Evolutionary conservation across 257 asterid species (phyloP).

Genomic region (Gentiana straminea): DNA sequence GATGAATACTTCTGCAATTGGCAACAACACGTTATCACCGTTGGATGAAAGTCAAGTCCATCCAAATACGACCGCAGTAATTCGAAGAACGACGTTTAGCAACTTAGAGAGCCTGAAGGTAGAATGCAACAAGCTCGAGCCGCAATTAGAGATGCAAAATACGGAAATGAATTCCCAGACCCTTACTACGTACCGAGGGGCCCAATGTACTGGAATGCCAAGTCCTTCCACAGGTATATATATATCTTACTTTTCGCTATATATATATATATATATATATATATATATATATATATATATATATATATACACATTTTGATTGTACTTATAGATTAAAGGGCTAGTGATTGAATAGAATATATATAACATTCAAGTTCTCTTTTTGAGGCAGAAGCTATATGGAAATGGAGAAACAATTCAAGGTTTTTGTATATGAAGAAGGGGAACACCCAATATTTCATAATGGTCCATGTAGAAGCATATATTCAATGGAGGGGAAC

Average conservation of each 20-base stretch:
- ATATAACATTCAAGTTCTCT: too few relatives aligned
- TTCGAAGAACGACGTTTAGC: slow-evolving; percentile 21
- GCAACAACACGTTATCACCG: slow-evolving; percentile 1
- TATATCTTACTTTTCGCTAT: background rate
- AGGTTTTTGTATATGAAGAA: slow-evolving; percentile 68
- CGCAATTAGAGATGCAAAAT: slow-evolving; percentile 34
- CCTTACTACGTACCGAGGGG: slow-evolving; percentile 50
- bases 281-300: too few relatives aligned
- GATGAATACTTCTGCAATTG: slow-evolving; percentile 14
- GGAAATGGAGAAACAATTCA: slow-evolving; percentile 84
- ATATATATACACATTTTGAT: too few relatives aligned
- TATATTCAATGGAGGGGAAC: slow-evolving; percentile 79
- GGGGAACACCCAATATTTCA: slow-evolving; percentile 92
- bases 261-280: too few relatives aligned
- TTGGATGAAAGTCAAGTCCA: too few relatives aligned
- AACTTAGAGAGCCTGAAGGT: slow-evolving; percentile 53
- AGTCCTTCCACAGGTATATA: slow-evolving; percentile 63
- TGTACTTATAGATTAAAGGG: too few relatives aligned
- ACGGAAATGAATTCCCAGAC: slow-evolving; percentile 28
- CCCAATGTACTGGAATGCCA: slow-evolving; percentile 64
- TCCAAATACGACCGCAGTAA: background rate
- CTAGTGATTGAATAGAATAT: too few relatives aligned
- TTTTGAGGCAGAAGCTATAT: slow-evolving; percentile 53
- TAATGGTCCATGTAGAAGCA: slow-evolving; percentile 85
- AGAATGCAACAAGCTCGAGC: slow-evolving; percentile 48